phyloP scores from a whole-genome alignment of 257 asterid genomes.

The Eustoma russellianum region DNA sequence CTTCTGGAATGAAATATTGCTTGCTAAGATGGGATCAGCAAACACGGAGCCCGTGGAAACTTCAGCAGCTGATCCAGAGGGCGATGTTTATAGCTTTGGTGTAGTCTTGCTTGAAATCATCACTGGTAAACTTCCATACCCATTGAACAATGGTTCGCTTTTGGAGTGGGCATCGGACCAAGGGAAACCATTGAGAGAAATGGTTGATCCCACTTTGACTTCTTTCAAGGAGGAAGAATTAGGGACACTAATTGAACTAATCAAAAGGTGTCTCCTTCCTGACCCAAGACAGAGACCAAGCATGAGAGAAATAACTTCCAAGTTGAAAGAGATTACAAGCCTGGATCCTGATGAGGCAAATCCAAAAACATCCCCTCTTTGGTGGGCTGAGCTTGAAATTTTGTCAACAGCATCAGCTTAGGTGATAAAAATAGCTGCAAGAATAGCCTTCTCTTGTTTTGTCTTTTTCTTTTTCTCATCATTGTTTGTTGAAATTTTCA shows the following conservation, averaged over 20 bases:
- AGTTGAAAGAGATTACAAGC: constrained; percentile 51
- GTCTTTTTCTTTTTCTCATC: neutral
- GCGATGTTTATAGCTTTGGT: constrained; percentile 58
- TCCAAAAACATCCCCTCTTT: constrained; percentile 30
- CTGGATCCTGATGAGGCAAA: constrained; percentile 25
- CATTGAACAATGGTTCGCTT: constrained; percentile 15
- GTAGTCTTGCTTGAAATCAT: constrained; percentile 63
- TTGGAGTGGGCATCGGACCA: constrained; percentile 58
- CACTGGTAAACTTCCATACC: constrained; percentile 62
- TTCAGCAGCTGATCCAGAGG: constrained; percentile 40
- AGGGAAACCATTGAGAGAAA: constrained; percentile 22
- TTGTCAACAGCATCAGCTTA: constrained; percentile 14
- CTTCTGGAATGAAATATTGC: constrained; percentile 45
- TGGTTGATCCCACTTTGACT: constrained; percentile 54
- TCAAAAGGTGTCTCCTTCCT: constrained; percentile 35
- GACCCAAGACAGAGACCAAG: constrained; percentile 36
- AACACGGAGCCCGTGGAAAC: constrained; percentile 32
- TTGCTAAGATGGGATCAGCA: constrained; percentile 41
- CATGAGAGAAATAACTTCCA: constrained; percentile 39
- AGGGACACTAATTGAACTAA: constrained; percentile 35
- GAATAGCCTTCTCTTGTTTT: neutral
- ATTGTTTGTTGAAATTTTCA: too few species aligned
- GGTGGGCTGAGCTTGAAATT: constrained; percentile 33
- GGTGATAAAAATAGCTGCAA: neutral
- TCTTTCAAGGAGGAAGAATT: constrained; percentile 43